Evolutionary conservation across 2,329 filamentous ascomycete species (phyloP), one percentile per base, ranked within the genome.

Genomic region (Claviceps citrina): DNA sequence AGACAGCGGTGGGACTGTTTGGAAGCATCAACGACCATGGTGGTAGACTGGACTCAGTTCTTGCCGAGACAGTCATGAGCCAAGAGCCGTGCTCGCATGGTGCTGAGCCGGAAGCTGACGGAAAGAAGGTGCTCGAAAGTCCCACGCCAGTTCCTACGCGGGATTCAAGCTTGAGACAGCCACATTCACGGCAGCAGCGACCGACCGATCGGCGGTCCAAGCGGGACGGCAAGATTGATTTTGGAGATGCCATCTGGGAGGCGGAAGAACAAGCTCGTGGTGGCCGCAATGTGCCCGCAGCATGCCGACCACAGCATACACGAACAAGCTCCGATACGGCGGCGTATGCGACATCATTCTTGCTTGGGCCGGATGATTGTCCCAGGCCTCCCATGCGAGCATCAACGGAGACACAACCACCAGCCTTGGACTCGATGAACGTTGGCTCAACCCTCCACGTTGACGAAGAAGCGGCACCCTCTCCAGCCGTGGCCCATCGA

Each of bases 401-500:
- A 18, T 46, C 48, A 3, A 47, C 2, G 49, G 47, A 4, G 46
- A 15, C 15, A 24, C 36, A 47, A 3, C 39, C 49, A 2, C 40
- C 47, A 18, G 47, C 43, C 6, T 47, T 51, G 31, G 49, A 55
- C 3, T 48, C 51, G 18, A 51, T 54, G 32, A 47, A n/a, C 19
- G 5, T 54, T 7, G 50, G 56, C 19, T 30, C 39, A n/a, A 52
- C 58, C 7, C 58, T 63, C 15, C 54, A 61, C 8, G 53, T 63
- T 2, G 73, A 81, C 18, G 78, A 83, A 15, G 76, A 76, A 12
- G 81, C 81, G 0, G 81, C 81, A 0, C 81, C 81, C 1, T 81
- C 75, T 15, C 81, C 81, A 0, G 69, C 78, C 1, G 68, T 85
- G 7, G 68, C 76, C 13, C 80, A 81, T 45, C 68, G 76, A 13